phyloP scores from a whole-genome alignment of 192 early-diverging fungal genomes.

The Coemansia sp. region DNA sequence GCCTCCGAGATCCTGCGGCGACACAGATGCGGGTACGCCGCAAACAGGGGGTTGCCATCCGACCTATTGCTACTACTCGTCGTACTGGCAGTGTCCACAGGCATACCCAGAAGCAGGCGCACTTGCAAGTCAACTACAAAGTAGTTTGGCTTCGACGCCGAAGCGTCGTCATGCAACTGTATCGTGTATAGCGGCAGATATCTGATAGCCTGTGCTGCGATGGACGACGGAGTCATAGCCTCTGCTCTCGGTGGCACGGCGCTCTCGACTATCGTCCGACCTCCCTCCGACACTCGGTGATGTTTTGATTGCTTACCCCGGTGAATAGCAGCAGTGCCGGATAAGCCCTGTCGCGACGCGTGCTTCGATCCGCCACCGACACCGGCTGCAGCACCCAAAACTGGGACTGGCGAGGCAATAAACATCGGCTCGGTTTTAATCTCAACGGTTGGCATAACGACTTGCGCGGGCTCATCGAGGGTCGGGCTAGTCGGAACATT shows the following conservation, averaged over 20 bases:
- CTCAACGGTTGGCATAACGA: slow-evolving; percentile 19
- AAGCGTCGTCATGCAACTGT: slow-evolving; percentile 57
- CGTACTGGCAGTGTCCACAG: slow-evolving; percentile 35
- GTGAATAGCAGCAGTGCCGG: not conserved
- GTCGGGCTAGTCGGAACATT: not conserved
- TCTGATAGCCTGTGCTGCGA: slow-evolving; percentile 60
- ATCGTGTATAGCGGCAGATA: slow-evolving; percentile 75
- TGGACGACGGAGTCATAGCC: slow-evolving; percentile 30
- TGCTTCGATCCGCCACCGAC: not conserved
- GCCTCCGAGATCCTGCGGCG: slow-evolving; percentile 56
- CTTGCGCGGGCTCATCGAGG: slow-evolving; percentile 12
- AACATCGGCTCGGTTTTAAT: slow-evolving; percentile 28
- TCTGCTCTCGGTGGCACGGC: slow-evolving; percentile 10
- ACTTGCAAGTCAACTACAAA: slow-evolving; percentile 75
- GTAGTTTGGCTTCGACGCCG: slow-evolving; percentile 53
- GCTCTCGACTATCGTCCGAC: slow-evolving; percentile 39
- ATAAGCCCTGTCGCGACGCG: slow-evolving; percentile 5
- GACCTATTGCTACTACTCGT: not conserved
- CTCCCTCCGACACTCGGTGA: slow-evolving; percentile 12
- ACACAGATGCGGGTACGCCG: slow-evolving; percentile 64
- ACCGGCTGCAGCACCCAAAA: not conserved
- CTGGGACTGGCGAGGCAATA: not conserved
- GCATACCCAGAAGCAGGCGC: slow-evolving; percentile 62
- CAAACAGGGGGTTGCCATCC: slow-evolving; percentile 54
- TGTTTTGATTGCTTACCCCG: slow-evolving; percentile 15